Percentiles rank a stretch among this genome's conserved stretches.
These are phyloP conservation scores for Polysphondylium violaceum DNA, from an alignment of 78 protist species.

Conservation along the genomic window DNA sequence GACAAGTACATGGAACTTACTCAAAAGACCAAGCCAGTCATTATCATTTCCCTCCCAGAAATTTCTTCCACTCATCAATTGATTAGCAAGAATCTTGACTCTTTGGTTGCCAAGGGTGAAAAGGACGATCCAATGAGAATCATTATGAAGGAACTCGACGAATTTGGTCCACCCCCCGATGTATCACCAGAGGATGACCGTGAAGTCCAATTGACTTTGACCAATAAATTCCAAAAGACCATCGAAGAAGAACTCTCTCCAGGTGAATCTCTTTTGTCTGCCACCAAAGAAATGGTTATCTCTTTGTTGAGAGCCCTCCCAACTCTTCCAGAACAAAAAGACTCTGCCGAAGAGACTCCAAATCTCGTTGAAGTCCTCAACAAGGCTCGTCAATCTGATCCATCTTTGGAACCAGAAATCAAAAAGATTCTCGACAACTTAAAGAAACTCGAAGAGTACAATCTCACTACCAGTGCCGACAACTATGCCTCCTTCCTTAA, in stretches of 20 bases:
- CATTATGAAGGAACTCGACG: constrained; percentile 85
- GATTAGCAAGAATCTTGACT: constrained; percentile 73
- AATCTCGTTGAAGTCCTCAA: constrained; percentile 66
- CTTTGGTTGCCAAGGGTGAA: constrained; percentile 75
- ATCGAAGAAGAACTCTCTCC: constrained; percentile 82
- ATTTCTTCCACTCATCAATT: constrained; percentile 72
- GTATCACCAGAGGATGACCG: constrained; percentile 81
- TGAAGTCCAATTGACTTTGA: constrained; percentile 80
- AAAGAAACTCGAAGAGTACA: constrained; percentile 82
- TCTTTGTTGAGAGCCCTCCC: constrained; percentile 76
- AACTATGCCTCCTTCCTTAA: constrained; percentile 77
- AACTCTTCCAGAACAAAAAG: constrained; percentile 81
- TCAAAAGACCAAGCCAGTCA: constrained; percentile 85
- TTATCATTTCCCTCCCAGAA: constrained; percentile 79
- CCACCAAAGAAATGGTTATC: constrained; percentile 85
- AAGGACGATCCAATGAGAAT: constrained; percentile 84
- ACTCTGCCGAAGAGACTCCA: constrained; percentile 51
- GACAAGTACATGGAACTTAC: constrained; percentile 87
- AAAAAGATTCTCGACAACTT: constrained; percentile 81
- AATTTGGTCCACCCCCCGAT: constrained; percentile 81
- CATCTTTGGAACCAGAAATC: constrained; percentile 79
- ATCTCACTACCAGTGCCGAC: constrained; percentile 69
- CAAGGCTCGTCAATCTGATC: constrained; percentile 74
- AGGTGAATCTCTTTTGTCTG: constrained; percentile 61
- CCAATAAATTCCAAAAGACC: constrained; percentile 84